Evolutionary conservation across 768 basidiomycete genomes (phyloP).

Genomic region (Leccinum disarticulatum): DNA sequence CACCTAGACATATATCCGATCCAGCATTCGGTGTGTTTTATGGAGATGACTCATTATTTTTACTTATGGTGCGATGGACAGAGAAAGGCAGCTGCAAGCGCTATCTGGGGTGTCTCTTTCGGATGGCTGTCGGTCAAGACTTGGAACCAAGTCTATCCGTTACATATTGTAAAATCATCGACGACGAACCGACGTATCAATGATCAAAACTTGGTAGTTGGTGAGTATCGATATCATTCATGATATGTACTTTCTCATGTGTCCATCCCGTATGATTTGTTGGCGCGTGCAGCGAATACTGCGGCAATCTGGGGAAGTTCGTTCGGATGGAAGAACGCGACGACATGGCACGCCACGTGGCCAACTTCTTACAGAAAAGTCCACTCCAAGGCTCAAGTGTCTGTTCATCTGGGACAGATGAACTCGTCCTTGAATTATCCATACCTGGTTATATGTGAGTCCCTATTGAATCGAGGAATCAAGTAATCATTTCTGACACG

Average conservation of each 20-base stretch:
- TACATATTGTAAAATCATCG: conserved; percentile 4
- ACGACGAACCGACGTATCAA: not conserved
- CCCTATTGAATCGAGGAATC: not conserved
- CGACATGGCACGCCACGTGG: conserved; percentile 22
- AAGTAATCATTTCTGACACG: conserved; percentile 18
- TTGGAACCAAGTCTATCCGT: conserved; percentile 21
- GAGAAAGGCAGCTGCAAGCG: conserved; percentile 3
- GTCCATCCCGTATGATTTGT: conserved; percentile 53
- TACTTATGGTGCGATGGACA: conserved; percentile 8
- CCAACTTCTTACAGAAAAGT: conserved; percentile 8
- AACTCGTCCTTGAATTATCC: conserved; percentile 24
- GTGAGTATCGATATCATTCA: conserved; percentile 3
- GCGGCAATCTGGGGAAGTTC: conserved; percentile 33
- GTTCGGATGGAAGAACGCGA: conserved; percentile 18
- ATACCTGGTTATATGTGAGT: conserved; percentile 29
- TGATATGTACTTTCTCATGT: conserved; percentile 9
- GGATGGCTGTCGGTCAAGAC: conserved; percentile 21
- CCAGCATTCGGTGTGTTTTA: conserved; percentile 9
- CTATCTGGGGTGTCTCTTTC: conserved; percentile 19
- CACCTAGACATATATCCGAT: conserved; percentile 41
- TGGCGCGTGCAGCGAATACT: conserved; percentile 42
- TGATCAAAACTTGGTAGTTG: not conserved
- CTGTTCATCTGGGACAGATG: conserved; percentile 4
- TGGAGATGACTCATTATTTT: not conserved
- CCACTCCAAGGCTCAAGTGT: not conserved